Conservation (phyloP, 2,329 filamentous ascomycete species). For the Ceratocystiopsis minuta region DNA sequence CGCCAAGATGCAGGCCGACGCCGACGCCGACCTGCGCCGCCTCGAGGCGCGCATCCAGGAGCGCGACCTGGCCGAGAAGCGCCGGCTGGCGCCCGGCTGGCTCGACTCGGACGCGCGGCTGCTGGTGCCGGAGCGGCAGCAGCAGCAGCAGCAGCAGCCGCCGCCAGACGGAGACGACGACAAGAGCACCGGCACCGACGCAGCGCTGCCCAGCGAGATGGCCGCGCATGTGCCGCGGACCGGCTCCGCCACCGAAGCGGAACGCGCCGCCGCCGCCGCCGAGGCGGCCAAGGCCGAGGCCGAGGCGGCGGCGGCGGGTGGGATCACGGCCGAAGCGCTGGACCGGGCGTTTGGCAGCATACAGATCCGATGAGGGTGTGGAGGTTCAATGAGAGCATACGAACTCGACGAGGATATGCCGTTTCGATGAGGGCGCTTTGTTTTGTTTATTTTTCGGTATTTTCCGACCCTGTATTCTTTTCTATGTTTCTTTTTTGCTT, state of each 20-base stretch:
- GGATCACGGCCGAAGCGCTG: conserved; percentile 1
- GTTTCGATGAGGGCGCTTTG: neutral
- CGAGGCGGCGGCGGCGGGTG: neutral
- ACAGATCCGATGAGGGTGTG: neutral
- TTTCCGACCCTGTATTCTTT: too few relatives aligned
- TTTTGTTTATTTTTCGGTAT: too few relatives aligned
- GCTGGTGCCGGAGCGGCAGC: conserved; percentile 44
- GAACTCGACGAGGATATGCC: too few relatives aligned
- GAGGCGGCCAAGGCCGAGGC: neutral
- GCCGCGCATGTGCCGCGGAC: conserved; percentile 1
- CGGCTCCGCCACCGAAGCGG: too few relatives aligned
- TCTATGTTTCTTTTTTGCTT: too few relatives aligned
- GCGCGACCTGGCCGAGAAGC: conserved; percentile 60
- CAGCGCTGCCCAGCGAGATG: conserved; percentile 4
- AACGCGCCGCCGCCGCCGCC: neutral
- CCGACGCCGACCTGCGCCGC: conserved; percentile 44
- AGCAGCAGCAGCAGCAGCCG: conserved; percentile 5
- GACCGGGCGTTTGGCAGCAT: conserved; percentile 6
- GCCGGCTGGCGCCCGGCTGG: conserved; percentile 58
- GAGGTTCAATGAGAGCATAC: too few relatives aligned
- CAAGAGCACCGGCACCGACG: conserved; percentile 2
- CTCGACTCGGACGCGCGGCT: conserved; percentile 54
- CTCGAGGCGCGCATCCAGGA: conserved; percentile 51
- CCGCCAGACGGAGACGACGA: neutral
- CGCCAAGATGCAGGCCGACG: conserved; percentile 46